These are phyloP conservation scores for Moesziomyces sp. DNA, from an alignment of 1,284 basidiomycete species.

Conservation along the genomic window DNA sequence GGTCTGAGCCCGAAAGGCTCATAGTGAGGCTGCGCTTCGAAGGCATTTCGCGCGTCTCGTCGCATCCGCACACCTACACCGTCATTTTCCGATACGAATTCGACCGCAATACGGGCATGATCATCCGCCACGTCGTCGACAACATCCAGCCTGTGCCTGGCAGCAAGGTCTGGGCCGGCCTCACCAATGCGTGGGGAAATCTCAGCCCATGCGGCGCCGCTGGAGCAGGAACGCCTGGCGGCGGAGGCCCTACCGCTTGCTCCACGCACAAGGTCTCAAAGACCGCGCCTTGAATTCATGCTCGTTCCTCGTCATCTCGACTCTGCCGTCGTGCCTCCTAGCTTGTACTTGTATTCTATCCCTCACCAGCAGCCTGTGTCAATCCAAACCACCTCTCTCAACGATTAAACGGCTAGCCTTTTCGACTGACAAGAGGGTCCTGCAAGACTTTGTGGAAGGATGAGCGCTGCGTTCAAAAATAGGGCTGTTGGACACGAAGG, in stretches of 20 bases:
- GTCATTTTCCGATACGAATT: slow-evolving; percentile 63
- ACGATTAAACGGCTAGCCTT: too few relatives aligned
- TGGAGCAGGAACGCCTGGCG: slow-evolving; percentile 18
- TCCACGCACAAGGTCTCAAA: neutral
- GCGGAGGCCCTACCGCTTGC: slow-evolving; percentile 19
- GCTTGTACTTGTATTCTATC: neutral
- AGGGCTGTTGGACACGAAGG: too few relatives aligned
- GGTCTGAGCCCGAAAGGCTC: slow-evolving; percentile 43
- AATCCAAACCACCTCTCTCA: too few relatives aligned
- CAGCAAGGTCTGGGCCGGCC: slow-evolving; percentile 51
- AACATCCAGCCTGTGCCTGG: slow-evolving; percentile 63
- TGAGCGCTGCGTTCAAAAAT: too few relatives aligned
- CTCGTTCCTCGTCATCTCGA: neutral
- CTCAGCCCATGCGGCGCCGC: slow-evolving; percentile 26
- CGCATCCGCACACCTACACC: slow-evolving; percentile 57
- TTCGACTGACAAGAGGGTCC: too few relatives aligned
- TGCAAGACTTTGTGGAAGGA: too few relatives aligned
- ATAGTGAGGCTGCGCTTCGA: slow-evolving; percentile 55
- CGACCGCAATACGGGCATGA: slow-evolving; percentile 57
- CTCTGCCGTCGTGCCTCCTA: neutral
- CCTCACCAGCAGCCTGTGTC: too few relatives aligned
- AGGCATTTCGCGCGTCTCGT: slow-evolving; percentile 54
- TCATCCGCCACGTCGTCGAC: slow-evolving; percentile 59
- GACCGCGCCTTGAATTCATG: too few relatives aligned
- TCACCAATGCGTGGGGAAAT: slow-evolving; percentile 35